phyloP scores from a whole-genome alignment of 352 stramenopile species.

The Discostella stelligera region DNA sequence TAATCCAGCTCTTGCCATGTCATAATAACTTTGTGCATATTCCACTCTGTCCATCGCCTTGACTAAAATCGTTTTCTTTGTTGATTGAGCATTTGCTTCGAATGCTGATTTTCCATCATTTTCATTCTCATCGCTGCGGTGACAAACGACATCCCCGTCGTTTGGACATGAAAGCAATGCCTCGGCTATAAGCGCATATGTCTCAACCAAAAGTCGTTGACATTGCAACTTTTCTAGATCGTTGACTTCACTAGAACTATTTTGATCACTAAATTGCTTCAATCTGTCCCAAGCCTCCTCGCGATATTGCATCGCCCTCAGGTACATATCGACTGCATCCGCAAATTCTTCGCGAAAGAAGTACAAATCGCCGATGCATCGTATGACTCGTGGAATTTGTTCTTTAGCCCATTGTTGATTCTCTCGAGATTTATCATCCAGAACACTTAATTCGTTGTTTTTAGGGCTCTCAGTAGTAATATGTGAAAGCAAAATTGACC shows the following conservation, averaged over 20 bases:
- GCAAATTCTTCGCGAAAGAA: constrained; percentile 44
- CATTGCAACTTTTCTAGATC: constrained; percentile 52
- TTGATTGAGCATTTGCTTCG: background rate
- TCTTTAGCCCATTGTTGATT: constrained; percentile 37
- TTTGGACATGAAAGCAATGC: constrained; percentile 60
- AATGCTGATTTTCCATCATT: background rate
- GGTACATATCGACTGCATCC: constrained; percentile 70
- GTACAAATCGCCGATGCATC: constrained; percentile 65
- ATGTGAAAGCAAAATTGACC: constrained; percentile 59
- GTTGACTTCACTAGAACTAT: constrained; percentile 6
- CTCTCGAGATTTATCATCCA: background rate
- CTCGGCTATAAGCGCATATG: constrained; percentile 65
- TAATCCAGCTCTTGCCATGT: constrained; percentile 60
- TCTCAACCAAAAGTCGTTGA: constrained; percentile 59
- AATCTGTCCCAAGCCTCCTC: constrained; percentile 42
- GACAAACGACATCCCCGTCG: constrained; percentile 57
- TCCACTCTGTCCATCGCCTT: constrained; percentile 58
- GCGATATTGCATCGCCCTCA: constrained; percentile 55
- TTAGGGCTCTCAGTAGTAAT: constrained; percentile 4
- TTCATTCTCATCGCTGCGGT: constrained; percentile 6
- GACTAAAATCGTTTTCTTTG: constrained; percentile 38
- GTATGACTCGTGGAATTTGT: constrained; percentile 60
- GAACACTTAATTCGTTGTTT: background rate
- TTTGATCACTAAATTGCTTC: constrained; percentile 8
- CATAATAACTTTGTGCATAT: constrained; percentile 71